These are phyloP conservation scores for Effrenium voratum DNA, from an alignment of 73 alveolate genomes.

Conservation along the genomic window DNA sequence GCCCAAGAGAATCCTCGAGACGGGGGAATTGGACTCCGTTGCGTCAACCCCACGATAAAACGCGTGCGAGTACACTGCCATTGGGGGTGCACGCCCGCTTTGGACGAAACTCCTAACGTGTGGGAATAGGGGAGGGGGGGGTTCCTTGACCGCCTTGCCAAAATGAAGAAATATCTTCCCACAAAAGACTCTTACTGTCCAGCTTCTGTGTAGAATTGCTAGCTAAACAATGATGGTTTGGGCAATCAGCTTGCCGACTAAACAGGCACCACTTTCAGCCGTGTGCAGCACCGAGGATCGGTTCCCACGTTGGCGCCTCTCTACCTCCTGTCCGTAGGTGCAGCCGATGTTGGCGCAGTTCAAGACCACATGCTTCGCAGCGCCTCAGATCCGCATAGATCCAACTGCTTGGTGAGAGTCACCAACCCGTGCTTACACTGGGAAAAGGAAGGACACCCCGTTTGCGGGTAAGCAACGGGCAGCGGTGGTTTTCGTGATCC, in stretches of 20 bases:
- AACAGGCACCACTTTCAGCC: neutral
- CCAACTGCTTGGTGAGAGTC: neutral
- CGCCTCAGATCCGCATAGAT: neutral
- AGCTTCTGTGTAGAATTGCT: neutral
- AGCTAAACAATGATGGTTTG: neutral
- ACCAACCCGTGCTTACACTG: too few species aligned
- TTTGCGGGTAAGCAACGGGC: too few species aligned
- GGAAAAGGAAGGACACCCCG: too few species aligned
- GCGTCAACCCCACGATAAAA: too few species aligned
- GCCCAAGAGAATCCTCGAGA: conserved; percentile 46
- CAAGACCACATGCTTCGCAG: conserved; percentile 50
- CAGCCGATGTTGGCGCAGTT: conserved; percentile 85
- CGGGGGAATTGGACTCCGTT: too few species aligned
- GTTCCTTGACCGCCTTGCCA: neutral
- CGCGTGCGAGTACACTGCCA: too few species aligned
- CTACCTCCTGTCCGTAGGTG: conserved; percentile 11
- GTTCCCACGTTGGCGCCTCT: too few species aligned
- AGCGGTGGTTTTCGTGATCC: too few species aligned
- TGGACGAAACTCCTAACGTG: too few species aligned
- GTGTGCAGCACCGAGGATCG: too few species aligned
- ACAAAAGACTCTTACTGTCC: neutral
- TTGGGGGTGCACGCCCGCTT: too few species aligned
- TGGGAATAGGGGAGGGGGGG: too few species aligned
- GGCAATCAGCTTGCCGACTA: neutral
- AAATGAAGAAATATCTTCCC: neutral